A percentile compares a stretch with the other conserved stretches of the same genome.
Conservation (phyloP, 495 filamentous ascomycete genomes). For the Barbatosphaeria neglecta region DNA sequence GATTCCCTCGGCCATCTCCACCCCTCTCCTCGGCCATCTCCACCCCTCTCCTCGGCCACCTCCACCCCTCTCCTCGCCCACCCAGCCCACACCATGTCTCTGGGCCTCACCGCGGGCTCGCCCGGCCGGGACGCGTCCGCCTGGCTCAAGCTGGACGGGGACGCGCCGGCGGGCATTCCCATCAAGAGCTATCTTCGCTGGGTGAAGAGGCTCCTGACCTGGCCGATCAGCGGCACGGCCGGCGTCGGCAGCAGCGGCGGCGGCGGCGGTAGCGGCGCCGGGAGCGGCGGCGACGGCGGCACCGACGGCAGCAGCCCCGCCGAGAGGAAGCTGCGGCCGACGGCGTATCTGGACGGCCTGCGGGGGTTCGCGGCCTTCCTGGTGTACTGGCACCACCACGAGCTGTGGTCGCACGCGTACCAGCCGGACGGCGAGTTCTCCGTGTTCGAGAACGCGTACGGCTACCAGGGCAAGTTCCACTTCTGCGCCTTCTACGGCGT, state of each 20-base stretch:
- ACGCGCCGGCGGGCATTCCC: background rate
- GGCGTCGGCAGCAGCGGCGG: background rate
- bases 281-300: background rate
- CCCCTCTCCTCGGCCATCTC: too few species aligned
- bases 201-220: background rate
- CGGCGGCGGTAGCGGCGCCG: background rate
- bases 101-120: background rate
- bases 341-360: constrained; percentile 36
- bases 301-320: background rate
- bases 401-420: constrained; percentile 23
- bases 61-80: background rate
- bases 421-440: constrained; percentile 5
- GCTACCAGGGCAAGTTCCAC: constrained; percentile 22
- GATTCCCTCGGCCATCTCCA: too few species aligned
- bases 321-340: constrained; percentile 18
- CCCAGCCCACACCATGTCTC: background rate
- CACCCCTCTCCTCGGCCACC: background rate
- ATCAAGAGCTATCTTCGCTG: background rate
- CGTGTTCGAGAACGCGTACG: constrained; percentile 21
- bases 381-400: constrained; percentile 36
- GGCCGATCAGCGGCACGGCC: background rate
- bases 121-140: background rate
- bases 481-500: constrained; percentile 27
- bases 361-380: constrained; percentile 35
- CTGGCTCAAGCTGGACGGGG: background rate